Conservation (phyloP, 805 yeast genomes). For the Metschnikowia baotianmanensis region DNA sequence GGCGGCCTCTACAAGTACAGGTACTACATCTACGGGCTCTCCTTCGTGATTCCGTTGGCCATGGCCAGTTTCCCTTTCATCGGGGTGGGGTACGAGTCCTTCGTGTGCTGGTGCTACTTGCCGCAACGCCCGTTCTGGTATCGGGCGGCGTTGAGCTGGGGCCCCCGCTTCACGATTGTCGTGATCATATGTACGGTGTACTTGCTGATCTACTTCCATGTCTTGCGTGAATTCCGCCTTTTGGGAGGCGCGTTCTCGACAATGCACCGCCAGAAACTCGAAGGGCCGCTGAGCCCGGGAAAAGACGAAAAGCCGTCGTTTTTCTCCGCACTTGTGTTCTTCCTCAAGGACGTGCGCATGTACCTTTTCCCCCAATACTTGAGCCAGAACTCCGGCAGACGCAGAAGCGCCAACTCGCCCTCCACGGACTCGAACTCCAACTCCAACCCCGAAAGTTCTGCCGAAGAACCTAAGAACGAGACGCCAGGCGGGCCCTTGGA, state of each 20-base stretch:
- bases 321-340: constrained; percentile 32
- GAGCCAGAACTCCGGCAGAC: constrained; percentile 24
- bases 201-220: constrained; percentile 68
- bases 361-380: constrained; percentile 27
- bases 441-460: neutral
- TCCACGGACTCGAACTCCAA: constrained; percentile 4
- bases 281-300: constrained; percentile 1
- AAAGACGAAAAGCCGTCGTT: constrained; percentile 22
- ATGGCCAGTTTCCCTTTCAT: constrained; percentile 75
- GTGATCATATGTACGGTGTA: constrained; percentile 63
- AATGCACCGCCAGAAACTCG: constrained; percentile 21
- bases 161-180: constrained; percentile 69
- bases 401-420: neutral
- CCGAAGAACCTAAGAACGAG: constrained; percentile 7
- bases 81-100: constrained; percentile 54
- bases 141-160: constrained; percentile 73
- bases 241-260: constrained; percentile 48
- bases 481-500: constrained; percentile 14
- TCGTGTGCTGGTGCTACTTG: constrained; percentile 75
- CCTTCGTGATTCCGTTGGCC: constrained; percentile 60
- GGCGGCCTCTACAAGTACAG: constrained; percentile 72
- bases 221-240: constrained; percentile 56
- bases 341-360: constrained; percentile 23
- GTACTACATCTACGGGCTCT: constrained; percentile 53
- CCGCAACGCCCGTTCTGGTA: constrained; percentile 75